phyloP scores from a whole-genome alignment of 768 basidiomycete species.

The Suillus subaureus region DNA sequence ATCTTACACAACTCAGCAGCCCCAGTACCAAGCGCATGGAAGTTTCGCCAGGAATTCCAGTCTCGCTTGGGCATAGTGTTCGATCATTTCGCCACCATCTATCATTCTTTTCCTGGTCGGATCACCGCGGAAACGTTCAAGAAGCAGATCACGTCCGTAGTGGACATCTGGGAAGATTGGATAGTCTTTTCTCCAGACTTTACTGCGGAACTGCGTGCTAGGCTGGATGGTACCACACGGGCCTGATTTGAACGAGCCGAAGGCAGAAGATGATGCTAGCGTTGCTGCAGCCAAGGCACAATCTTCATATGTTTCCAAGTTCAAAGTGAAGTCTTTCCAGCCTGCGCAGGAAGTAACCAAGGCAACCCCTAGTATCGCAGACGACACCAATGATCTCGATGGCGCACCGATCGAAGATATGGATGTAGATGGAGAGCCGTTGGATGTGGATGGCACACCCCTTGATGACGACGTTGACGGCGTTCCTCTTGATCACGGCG shows the following conservation, averaged over 20 bases:
- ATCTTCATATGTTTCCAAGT: conserved; percentile 54
- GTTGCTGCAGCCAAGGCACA: conserved; percentile 25
- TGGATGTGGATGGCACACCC: conserved; percentile 37
- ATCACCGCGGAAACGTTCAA: conserved; percentile 98
- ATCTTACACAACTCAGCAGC: conserved; percentile 97
- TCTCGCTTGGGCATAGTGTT: conserved; percentile 90
- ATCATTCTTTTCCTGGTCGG: conserved; percentile 93
- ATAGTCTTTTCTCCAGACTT: conserved; percentile 93
- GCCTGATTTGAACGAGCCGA: conserved; percentile 30
- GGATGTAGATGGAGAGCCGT: conserved; percentile 52
- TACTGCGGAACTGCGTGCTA: conserved; percentile 67
- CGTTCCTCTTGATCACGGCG: conserved; percentile 33
- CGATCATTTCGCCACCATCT: conserved; percentile 92
- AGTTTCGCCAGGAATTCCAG: conserved; percentile 94
- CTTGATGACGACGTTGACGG: conserved; percentile 43
- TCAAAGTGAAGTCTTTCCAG: conserved; percentile 80
- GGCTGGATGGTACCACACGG: conserved; percentile 66
- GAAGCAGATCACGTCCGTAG: conserved; percentile 83
- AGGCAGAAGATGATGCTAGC: conserved; percentile 27
- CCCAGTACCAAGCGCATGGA: conserved; percentile 94
- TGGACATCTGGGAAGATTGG: conserved; percentile 99
- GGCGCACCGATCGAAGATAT: conserved; percentile 53
- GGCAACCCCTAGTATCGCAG: conserved; percentile 32
- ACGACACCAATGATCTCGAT: conserved; percentile 49
- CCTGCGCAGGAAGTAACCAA: conserved; percentile 53